These are phyloP conservation scores for Mycena kentingensis DNA, from an alignment of 768 basidiomycete species.

Conservation along the genomic window DNA sequence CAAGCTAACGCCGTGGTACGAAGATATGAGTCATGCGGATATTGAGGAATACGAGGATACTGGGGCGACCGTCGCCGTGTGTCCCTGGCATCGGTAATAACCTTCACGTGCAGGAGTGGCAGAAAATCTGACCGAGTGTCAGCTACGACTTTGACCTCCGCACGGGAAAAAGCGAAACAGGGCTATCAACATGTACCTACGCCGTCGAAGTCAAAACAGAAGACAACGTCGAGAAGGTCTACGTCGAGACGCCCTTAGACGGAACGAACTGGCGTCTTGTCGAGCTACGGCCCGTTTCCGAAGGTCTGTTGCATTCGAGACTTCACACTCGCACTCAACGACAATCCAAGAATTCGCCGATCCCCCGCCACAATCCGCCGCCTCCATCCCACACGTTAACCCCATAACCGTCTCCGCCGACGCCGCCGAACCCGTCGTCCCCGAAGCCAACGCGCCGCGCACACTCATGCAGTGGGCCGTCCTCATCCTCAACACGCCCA, in stretches of 20 bases:
- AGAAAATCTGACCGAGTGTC: neutral
- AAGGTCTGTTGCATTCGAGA: slow-evolving; percentile 54
- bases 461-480: slow-evolving; percentile 80
- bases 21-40: slow-evolving; percentile 76
- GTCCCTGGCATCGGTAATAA: slow-evolving; percentile 72
- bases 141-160: slow-evolving; percentile 76
- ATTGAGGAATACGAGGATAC: slow-evolving; percentile 68
- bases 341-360: slow-evolving; percentile 79
- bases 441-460: slow-evolving; percentile 50
- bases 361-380: slow-evolving; percentile 47
- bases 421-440: slow-evolving; percentile 51
- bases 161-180: slow-evolving; percentile 71
- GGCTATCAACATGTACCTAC: slow-evolving; percentile 70
- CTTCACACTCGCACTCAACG: too few species aligned
- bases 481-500: slow-evolving; percentile 72
- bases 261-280: slow-evolving; percentile 63
- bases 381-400: slow-evolving; percentile 21
- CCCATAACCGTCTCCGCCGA: slow-evolving; percentile 9
- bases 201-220: slow-evolving; percentile 50
- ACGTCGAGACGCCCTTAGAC: slow-evolving; percentile 58
- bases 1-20: too few species aligned
- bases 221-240: slow-evolving; percentile 50
- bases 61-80: slow-evolving; percentile 55
- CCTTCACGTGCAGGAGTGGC: neutral
- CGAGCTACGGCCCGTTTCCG: slow-evolving; percentile 70